These are phyloP conservation scores for Xylaria sp. DNA, from an alignment of 2,329 filamentous ascomycete species.

Conservation along the genomic window DNA sequence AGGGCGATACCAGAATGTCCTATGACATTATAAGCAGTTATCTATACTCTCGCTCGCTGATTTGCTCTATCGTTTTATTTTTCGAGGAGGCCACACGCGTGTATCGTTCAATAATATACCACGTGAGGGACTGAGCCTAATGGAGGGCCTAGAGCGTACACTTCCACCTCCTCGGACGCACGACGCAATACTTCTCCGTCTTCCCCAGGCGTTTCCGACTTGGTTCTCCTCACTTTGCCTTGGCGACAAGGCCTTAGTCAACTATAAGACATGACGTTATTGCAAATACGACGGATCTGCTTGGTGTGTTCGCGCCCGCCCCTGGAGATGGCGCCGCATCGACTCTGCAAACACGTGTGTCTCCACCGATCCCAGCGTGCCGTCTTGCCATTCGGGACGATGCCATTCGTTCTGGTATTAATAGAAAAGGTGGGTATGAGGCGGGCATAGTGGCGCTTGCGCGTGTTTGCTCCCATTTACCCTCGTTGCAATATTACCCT, in stretches of 20 bases:
- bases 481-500: conserved; percentile 25
- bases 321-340: conserved; percentile 21
- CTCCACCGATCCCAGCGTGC: conserved; percentile 1
- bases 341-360: conserved; percentile 27
- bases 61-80: too few relatives aligned
- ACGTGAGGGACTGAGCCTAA: too few relatives aligned
- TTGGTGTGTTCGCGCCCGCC: conserved; percentile 20
- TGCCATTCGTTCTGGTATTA: conserved; percentile 30
- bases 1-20: too few relatives aligned
- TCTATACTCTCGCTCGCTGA: neutral
- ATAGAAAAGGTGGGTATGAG: conserved; percentile 25
- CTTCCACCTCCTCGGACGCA: neutral
- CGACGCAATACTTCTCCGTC: neutral
- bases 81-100: too few relatives aligned
- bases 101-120: too few relatives aligned
- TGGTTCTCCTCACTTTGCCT: neutral
- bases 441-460: conserved; percentile 20
- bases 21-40: too few relatives aligned
- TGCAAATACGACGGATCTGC: conserved; percentile 28
- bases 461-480: conserved; percentile 25
- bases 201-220: neutral
- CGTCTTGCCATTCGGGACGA: conserved; percentile 6
- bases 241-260: conserved; percentile 19
- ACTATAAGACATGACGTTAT: conserved; percentile 23
- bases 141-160: too few relatives aligned